A percentile compares a stretch with the other conserved stretches of the same genome.
Evolutionary conservation across 495 filamentous ascomycete species (phyloP).

Genomic region (Podospora fimiseda): DNA sequence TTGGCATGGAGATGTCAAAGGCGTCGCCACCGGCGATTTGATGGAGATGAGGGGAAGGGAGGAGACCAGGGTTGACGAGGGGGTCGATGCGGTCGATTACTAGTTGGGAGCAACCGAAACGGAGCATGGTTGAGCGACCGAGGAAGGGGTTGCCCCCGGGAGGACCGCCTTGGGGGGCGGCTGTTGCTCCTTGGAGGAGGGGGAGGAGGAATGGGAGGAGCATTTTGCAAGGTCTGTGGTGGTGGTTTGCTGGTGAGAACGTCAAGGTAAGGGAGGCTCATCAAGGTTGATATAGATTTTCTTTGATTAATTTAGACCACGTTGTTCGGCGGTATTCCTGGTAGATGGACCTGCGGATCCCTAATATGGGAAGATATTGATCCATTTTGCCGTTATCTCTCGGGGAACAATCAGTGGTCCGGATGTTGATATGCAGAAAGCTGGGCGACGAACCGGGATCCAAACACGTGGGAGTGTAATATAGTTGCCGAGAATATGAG

Average conservation of each 20-base stretch:
- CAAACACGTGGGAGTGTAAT: background rate
- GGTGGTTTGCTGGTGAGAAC: background rate
- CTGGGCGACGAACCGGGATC: background rate
- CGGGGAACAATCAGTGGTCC: background rate
- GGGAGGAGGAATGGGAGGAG: constrained; percentile 28
- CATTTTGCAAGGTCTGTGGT: constrained; percentile 25
- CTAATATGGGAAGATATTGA: background rate
- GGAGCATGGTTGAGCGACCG: constrained; percentile 25
- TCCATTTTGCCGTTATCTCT: background rate
- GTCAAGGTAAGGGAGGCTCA: background rate
- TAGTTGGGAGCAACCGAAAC: constrained; percentile 34
- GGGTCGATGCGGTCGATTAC: constrained; percentile 34
- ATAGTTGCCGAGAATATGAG: background rate
- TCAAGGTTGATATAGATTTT: background rate
- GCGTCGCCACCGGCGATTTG: constrained; percentile 37
- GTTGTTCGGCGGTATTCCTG: background rate
- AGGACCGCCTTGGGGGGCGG: constrained; percentile 26
- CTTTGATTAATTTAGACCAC: background rate
- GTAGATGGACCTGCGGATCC: background rate
- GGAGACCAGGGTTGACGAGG: constrained; percentile 29
- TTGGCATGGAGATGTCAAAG: constrained; percentile 34
- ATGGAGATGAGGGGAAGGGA: constrained; percentile 32
- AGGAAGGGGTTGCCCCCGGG: constrained; percentile 19
- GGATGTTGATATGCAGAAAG: background rate
- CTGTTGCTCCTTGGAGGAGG: constrained; percentile 24